Evolutionary conservation across 768 basidiomycete species (phyloP), one percentile per base, ranked within the genome.

Genomic region (Pisolithus microcarpus): DNA sequence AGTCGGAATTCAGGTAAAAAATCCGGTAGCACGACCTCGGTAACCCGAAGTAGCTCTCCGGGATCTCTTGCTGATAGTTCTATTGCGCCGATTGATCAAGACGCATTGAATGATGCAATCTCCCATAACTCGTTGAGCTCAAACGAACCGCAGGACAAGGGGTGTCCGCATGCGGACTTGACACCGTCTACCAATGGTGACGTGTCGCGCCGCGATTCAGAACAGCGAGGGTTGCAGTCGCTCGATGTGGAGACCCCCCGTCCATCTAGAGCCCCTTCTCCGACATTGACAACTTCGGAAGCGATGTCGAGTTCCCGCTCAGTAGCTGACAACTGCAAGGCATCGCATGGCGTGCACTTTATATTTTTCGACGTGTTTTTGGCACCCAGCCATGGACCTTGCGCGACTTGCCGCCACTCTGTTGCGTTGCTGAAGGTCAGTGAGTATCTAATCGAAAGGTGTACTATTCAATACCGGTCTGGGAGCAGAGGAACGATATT

Each of bases 391-490:
- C 59, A 66, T 4, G 68, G 75, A 44, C 60, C 72, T 7, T 65
- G 68, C 19, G 58, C 59, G 38, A 83, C 77, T 3, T 63, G 24
- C 49, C 69, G 66, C 52, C 73, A 64, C 51, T 72, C 69, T 52
- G 67, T 82, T 11, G 70, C 76, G 53, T 76, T 80, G 54, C 67
- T 79, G 40, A 67, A 72, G 38, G 81, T 79, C 51, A 67, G 81
- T 48, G 39, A 24, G 13, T 0, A 36, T 49, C 4, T 43, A 11
- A 1, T 65, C 6, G 16, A 26, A 49, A 3, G 21, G 40, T 54
- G 28, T 44, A 16, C 2, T 23, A 47, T 43, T 49, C 48, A 62
- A 43, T 50, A 18, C 16, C n/a, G 8, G 30, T 21, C 15, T 23
- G 53, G 49, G 43, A 43, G 24, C 57, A 79, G 76, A 63, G 61